These are phyloP conservation scores for Karstenula rhodostoma DNA, from an alignment of 2,329 filamentous ascomycete genomes.

Conservation along the genomic window DNA sequence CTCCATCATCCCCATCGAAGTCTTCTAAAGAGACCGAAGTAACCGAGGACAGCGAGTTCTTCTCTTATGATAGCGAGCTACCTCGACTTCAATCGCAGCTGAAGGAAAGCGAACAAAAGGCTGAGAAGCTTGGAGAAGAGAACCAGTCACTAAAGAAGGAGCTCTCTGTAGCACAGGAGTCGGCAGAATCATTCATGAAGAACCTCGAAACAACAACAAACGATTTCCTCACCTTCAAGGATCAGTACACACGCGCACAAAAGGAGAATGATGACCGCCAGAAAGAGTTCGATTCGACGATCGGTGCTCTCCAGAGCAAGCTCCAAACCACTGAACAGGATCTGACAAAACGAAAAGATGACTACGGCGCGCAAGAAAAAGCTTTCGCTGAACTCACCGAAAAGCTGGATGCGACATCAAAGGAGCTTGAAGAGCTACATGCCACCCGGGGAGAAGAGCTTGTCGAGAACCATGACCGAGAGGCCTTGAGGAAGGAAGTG, in stretches of 20 bases:
- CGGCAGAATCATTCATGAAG: constrained; percentile 57
- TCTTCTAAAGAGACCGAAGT: constrained; percentile 33
- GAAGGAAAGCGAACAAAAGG: constrained; percentile 73
- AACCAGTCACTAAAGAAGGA: constrained; percentile 74
- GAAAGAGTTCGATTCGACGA: constrained; percentile 37
- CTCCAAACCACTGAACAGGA: constrained; percentile 53
- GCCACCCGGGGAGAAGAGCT: constrained; percentile 41
- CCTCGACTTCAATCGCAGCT: constrained; percentile 81
- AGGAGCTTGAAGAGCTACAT: constrained; percentile 59
- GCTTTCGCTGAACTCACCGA: constrained; percentile 47
- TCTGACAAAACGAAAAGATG: constrained; percentile 54
- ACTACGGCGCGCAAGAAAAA: constrained; percentile 52
- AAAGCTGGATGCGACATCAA: constrained; percentile 50
- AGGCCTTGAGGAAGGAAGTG: constrained; percentile 38
- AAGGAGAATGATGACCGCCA: constrained; percentile 42
- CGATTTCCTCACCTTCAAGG: constrained; percentile 66
- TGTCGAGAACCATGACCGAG: constrained; percentile 37
- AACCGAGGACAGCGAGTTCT: constrained; percentile 71
- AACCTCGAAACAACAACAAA: constrained; percentile 73
- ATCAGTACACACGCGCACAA: constrained; percentile 57
- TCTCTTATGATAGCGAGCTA: constrained; percentile 90
- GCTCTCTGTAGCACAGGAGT: constrained; percentile 74
- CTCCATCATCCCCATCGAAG: constrained; percentile 36
- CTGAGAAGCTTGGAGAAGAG: constrained; percentile 73
- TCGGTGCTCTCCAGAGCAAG: constrained; percentile 40